Conservation (phyloP, 345 rosid species). For the Eucalyptus viminalis region DNA sequence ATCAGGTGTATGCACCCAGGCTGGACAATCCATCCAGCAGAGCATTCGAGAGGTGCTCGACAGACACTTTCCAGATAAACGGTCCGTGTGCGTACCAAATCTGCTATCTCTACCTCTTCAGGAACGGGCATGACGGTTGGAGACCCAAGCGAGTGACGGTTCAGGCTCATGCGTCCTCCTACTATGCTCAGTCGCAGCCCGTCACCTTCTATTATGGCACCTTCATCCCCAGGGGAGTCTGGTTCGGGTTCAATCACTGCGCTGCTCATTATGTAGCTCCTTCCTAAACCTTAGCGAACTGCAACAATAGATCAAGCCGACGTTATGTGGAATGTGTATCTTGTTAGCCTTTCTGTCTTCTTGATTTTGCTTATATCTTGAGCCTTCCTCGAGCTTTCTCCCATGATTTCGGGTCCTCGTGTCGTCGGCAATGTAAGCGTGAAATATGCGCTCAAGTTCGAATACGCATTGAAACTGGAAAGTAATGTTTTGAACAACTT, state of each 20-base stretch:
- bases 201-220: conserved; percentile 35
- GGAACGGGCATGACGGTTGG: conserved; percentile 61
- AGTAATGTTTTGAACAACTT: background rate
- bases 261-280: background rate
- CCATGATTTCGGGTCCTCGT: background rate
- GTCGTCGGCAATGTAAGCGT: background rate
- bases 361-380: background rate
- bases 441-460: background rate
- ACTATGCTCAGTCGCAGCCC: conserved; percentile 17
- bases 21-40: conserved; percentile 39
- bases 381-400: background rate
- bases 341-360: background rate
- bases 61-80: conserved; percentile 42
- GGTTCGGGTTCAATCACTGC: conserved; percentile 55
- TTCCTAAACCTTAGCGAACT: background rate
- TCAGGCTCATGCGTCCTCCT: background rate
- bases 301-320: background rate
- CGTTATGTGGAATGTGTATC: background rate
- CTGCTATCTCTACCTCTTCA: conserved; percentile 46
- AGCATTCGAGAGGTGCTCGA: conserved; percentile 55
- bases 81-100: conserved; percentile 56
- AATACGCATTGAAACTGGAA: background rate
- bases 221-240: conserved; percentile 27
- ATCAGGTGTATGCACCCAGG: conserved; percentile 48
- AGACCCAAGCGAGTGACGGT: conserved; percentile 43